Conservation (phyloP, 2,329 filamentous ascomycete species). For the Colletotrichum spaethianum region DNA sequence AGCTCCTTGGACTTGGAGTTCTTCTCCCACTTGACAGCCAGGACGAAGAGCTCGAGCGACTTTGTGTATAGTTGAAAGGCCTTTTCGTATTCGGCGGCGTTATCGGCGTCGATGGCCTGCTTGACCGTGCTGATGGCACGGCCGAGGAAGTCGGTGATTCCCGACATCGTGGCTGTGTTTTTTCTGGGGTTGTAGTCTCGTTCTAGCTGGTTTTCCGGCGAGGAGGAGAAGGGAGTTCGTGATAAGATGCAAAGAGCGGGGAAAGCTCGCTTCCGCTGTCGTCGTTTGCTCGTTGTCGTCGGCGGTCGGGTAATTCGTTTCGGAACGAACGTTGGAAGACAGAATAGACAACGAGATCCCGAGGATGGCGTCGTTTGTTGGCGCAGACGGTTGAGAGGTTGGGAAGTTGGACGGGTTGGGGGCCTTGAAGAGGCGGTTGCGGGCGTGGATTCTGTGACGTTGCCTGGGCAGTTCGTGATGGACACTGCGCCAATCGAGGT, state of each 20-base stretch:
- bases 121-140: slow-evolving; percentile 97
- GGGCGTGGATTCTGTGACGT: slow-evolving; percentile 38
- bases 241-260: slow-evolving; percentile 35
- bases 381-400: slow-evolving; percentile 4
- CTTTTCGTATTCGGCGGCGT: slow-evolving; percentile 95
- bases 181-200: not conserved
- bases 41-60: slow-evolving; percentile 97
- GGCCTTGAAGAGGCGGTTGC: slow-evolving; percentile 29
- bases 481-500: slow-evolving; percentile 28
- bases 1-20: slow-evolving; percentile 97
- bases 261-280: slow-evolving; percentile 25
- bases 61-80: slow-evolving; percentile 97
- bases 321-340: slow-evolving; percentile 6
- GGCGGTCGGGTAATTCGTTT: not conserved
- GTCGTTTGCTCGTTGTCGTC: slow-evolving; percentile 15
- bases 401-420: not conserved
- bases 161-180: slow-evolving; percentile 75
- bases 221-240: slow-evolving; percentile 14
- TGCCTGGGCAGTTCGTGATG: slow-evolving; percentile 41
- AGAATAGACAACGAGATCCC: slow-evolving; percentile 8
- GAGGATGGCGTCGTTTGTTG: slow-evolving; percentile 33
- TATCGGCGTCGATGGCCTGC: slow-evolving; percentile 97
- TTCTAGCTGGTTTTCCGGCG: not conserved
- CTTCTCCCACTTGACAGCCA: slow-evolving; percentile 99
- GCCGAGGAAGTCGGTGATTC: slow-evolving; percentile 93